Conservation (phyloP, 371 early-diverging fungal species). For the Mortierella sp. region DNA sequence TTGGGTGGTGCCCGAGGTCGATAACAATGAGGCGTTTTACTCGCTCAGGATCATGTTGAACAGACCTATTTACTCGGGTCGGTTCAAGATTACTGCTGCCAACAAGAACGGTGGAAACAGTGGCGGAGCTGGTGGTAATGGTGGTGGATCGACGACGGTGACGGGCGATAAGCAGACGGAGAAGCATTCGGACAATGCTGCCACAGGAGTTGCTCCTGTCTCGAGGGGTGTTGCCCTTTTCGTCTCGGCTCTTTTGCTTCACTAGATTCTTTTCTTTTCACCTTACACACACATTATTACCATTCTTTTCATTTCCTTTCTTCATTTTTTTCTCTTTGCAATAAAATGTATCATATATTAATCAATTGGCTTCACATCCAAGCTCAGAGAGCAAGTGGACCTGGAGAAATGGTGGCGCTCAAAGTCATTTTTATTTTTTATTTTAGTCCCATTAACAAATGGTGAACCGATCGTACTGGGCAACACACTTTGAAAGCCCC, state of each 20-base stretch:
- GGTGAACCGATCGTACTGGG: constrained; percentile 53
- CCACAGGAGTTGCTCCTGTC: constrained; percentile 12
- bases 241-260: constrained; percentile 21
- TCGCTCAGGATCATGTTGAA: constrained; percentile 36
- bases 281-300: too few relatives aligned
- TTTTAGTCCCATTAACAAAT: constrained; percentile 26
- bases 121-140: too few relatives aligned
- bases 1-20: constrained; percentile 34
- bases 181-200: background rate
- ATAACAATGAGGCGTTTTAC: constrained; percentile 9
- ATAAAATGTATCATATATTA: too few relatives aligned
- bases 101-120: constrained; percentile 1
- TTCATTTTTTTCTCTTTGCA: background rate
- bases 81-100: constrained; percentile 32
- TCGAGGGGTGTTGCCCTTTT: constrained; percentile 23
- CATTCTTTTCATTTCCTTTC: background rate
- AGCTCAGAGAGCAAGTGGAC: background rate
- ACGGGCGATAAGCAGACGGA: background rate
- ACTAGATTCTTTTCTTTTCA: constrained; percentile 16
- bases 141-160: background rate
- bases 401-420: background rate
- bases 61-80: constrained; percentile 27
- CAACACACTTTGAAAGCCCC: constrained; percentile 48
- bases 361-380: too few relatives aligned
- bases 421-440: background rate